Evolutionary conservation across 176 grass and related monocot genomes (phyloP), one percentile per base, ranked within the genome.

Genomic region (Phoenix dactylifera): DNA sequence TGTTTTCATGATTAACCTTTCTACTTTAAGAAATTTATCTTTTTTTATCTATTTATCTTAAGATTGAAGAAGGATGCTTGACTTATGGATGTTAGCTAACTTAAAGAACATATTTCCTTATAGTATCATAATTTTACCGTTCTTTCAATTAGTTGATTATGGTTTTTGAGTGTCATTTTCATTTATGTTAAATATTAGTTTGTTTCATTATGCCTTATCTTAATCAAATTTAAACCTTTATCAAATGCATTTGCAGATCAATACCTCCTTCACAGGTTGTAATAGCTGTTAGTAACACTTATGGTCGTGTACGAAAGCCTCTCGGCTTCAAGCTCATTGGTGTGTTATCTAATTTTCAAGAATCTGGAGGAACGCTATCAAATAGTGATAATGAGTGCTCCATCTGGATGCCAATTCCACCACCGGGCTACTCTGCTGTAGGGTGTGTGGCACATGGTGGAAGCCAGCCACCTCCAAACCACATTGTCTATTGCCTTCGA

Each of bases 201-300:
- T 44, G 35, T 44, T 39, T 44, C 35, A 44, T 44, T 44, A 44
- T 44, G 9, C 35, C 22, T 62, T 54, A 65, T 7, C 65, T 28
- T 61, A 65, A 23, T 76, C 55, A 64, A 76, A 75, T 56, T 64
- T 58, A 48, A 71, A 67, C n/a, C 52, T 16, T 49, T 77, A 18
- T 14, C 24, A 59, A 60, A 62, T 50, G 50, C 63, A 30, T 79
- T 49, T 49, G 53, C 65, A 97, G 92, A 74, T 77, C 87, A 53
- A 78, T 91, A 59, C 92, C 92, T 76, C 92, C 92, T 60, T 90
- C 83, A 75, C 86, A 97, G 68, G 87, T 91, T 66, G 92, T 97
- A 51, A 75, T 97, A 75, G 92, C 92, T 63, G 60, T 97, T 64
- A 91, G 83, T 72, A 97, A 91, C 49, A 88, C 81, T 44, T 97